Conservation (phyloP, 495 filamentous ascomycete species). For the Talaromyces nanjingensis region DNA sequence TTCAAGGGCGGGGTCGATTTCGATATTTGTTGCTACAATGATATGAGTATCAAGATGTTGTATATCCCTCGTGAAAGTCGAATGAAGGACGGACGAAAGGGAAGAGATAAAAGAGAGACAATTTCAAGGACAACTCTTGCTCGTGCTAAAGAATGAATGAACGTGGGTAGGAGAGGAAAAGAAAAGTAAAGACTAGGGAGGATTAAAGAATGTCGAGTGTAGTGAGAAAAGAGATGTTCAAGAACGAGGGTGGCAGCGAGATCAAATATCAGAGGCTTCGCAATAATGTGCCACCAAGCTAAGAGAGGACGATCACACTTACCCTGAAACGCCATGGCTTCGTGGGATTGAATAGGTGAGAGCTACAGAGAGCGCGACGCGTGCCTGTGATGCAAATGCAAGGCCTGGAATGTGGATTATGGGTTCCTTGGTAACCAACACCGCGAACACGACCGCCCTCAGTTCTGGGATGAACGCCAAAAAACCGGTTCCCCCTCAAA, state of each 20-base stretch:
- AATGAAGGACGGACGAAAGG: background rate
- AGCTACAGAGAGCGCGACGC: slow-evolving; percentile 9
- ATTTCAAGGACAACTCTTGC: slow-evolving; percentile 3
- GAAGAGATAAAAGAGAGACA: slow-evolving; percentile 5
- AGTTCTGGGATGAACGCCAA: background rate
- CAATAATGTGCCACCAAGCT: slow-evolving; percentile 6
- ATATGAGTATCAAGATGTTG: background rate
- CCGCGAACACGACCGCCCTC: slow-evolving; percentile 7
- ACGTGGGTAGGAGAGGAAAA: slow-evolving; percentile 7
- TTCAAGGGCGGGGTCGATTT: slow-evolving; percentile 9
- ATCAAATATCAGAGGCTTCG: slow-evolving; percentile 11
- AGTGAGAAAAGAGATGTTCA: background rate
- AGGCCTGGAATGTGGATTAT: slow-evolving; percentile 13
- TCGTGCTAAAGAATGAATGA: slow-evolving; percentile 11
- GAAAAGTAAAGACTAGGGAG: background rate
- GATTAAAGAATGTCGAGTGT: slow-evolving; percentile 9
- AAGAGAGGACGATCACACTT: slow-evolving; percentile 8
- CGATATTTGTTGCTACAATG: slow-evolving; percentile 1
- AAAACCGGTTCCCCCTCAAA: slow-evolving; percentile 1
- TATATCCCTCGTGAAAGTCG: background rate
- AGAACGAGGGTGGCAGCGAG: slow-evolving; percentile 10
- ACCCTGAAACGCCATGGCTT: slow-evolving; percentile 9
- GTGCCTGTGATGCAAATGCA: slow-evolving; percentile 12
- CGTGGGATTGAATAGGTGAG: background rate
- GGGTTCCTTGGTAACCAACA: slow-evolving; percentile 10